Conservation (phyloP, 2,329 filamentous ascomycete species). For the Colletotrichum sp. region DNA sequence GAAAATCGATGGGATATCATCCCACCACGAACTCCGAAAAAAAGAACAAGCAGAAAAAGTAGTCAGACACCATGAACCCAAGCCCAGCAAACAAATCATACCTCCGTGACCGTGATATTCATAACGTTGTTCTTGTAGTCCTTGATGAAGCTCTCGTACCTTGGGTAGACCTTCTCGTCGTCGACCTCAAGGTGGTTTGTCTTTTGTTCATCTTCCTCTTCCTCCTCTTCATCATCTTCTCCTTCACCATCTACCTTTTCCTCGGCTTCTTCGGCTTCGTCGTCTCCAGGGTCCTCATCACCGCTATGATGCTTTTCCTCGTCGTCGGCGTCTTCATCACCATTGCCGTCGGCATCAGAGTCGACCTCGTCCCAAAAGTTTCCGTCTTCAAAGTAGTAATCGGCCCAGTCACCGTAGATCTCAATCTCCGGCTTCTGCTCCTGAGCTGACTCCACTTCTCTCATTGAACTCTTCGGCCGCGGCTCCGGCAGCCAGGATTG, state of each 20-base stretch:
- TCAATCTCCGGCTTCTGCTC: constrained; percentile 1
- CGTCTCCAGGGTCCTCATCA: background rate
- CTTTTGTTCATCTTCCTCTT: background rate
- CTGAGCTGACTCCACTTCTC: background rate
- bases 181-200: background rate
- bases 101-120: constrained; percentile 8
- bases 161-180: background rate
- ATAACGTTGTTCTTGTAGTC: constrained; percentile 16
- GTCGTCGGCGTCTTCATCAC: background rate
- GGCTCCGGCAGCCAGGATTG: constrained; percentile 7
- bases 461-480: background rate
- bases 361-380: constrained; percentile 13
- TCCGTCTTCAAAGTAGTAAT: constrained; percentile 23
- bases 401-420: constrained; percentile 24
- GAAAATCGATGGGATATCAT: background rate
- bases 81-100: background rate
- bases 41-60: background rate
- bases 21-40: background rate
- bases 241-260: background rate
- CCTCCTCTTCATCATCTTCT: background rate
- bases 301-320: background rate
- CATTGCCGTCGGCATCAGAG: background rate
- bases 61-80: background rate
- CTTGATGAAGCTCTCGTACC: constrained; percentile 20
- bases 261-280: background rate